phyloP scores from a whole-genome alignment of 805 yeast genomes.

The Kazachstania bromeliacearum region DNA sequence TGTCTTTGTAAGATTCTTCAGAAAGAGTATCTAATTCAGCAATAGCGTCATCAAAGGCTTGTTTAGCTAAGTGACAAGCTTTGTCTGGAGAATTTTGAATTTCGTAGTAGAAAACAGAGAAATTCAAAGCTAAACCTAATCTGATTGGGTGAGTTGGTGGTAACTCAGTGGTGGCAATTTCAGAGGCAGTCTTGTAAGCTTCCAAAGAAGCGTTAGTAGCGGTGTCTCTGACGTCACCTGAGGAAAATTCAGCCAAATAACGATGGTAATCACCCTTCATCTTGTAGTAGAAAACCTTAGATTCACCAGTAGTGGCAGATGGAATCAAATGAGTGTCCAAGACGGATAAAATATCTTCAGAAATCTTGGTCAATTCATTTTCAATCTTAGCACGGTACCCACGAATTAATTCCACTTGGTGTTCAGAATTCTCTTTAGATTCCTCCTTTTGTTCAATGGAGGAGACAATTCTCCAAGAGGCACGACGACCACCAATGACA shows the following conservation, averaged over 20 bases:
- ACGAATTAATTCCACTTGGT: constrained; percentile 82
- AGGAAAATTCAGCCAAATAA: constrained; percentile 94
- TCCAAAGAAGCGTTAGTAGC: constrained; percentile 89
- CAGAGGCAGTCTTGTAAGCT: constrained; percentile 92
- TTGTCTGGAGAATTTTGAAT: constrained; percentile 96
- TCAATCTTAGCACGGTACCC: constrained; percentile 94
- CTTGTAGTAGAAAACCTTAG: constrained; percentile 95
- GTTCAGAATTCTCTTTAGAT: constrained; percentile 77
- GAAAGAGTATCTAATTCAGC: constrained; percentile 96
- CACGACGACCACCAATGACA: constrained; percentile 98
- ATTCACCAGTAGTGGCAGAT: constrained; percentile 92
- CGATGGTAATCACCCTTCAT: constrained; percentile 99
- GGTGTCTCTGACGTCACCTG: constrained; percentile 81
- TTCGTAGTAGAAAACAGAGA: constrained; percentile 96
- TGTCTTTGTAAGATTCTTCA: constrained; percentile 97
- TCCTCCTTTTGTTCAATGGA: constrained; percentile 98
- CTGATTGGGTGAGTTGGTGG: constrained; percentile 99
- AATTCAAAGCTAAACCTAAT: constrained; percentile 93
- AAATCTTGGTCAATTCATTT: constrained; percentile 81
- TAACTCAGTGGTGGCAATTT: constrained; percentile 91
- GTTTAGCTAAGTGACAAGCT: constrained; percentile 98
- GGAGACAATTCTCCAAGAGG: constrained; percentile 98
- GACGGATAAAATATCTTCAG: constrained; percentile 86
- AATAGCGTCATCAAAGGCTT: constrained; percentile 98
- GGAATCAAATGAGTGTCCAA: constrained; percentile 86